Evolutionary conservation across 805 yeast species (phyloP), one percentile per base, ranked within the genome.

Genomic region (Priceomyces carsonii): DNA sequence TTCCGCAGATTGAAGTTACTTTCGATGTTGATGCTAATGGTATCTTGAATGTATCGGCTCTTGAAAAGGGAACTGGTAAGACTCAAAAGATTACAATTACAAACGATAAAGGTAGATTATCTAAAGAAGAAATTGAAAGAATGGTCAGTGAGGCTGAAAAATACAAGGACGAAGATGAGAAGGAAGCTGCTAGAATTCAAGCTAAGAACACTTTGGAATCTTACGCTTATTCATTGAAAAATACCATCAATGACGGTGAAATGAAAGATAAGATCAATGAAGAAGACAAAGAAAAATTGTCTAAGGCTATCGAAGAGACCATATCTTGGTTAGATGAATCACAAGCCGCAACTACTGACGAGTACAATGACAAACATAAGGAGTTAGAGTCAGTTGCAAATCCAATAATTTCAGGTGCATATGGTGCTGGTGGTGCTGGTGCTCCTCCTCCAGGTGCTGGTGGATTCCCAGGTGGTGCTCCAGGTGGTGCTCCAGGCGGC

Each of bases 1-100:
- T 85, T 49, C 97, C 97, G 61, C 96, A 89, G 76, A 84, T 90
- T 57, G 97, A 90, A 79, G 97, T 90, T 51, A 90, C 96, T 57
- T 90, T 90, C 63, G 97, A 90, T 68, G 75, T 90, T 59, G 97
- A 90, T 69, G 96, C 97, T 50, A 90, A 90, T 70, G 97, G 97
- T 77, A 90, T 90, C 71, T 76, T 90, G 71, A 90, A 90, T 69
- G 97, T 90, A 40, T 83, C 95, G 51, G 97, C 97, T 42, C 77
- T 89, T 53, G 98, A 90, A 77, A 90, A 91, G 80, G 96, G 96
- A 75, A 91, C 97, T 48, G 98, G 97, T 77, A 91, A 90, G 79
- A 73, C 95, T 54, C 88, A 84, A 76, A 84, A 91, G 82, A 91
- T 90, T 63, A 90, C 97, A 66, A 91, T 90, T 71, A 90, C 97